Percentiles rank a stretch among this genome's conserved stretches.
These are phyloP conservation scores for Ceratobasidium sp. DNA, from an alignment of 1,284 basidiomycete species.

Conservation along the genomic window DNA sequence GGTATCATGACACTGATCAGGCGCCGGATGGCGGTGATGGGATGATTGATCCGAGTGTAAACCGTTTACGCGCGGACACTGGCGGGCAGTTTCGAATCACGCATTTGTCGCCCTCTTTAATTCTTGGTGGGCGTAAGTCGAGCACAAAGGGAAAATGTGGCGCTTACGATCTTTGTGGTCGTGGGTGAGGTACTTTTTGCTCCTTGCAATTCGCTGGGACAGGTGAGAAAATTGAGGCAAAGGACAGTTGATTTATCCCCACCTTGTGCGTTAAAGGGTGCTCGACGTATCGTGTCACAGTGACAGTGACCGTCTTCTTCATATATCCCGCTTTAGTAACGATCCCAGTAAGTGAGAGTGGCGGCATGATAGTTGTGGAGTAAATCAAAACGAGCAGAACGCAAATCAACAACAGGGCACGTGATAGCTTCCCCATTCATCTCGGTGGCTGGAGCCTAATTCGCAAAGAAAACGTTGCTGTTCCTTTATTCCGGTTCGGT, in stretches of 20 bases:
- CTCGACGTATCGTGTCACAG: conserved; percentile 75
- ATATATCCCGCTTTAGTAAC: conserved; percentile 84
- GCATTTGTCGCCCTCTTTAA: conserved; percentile 75
- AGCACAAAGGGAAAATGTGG: background rate
- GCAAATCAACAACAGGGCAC: background rate
- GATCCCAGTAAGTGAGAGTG: conserved; percentile 76
- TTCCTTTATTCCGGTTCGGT: background rate
- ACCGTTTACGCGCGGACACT: conserved; percentile 79
- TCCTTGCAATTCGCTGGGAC: conserved; percentile 73
- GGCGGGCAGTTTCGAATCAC: conserved; percentile 83
- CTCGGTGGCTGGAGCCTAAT: no score
- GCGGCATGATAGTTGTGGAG: conserved; percentile 68
- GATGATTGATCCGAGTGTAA: conserved; percentile 74
- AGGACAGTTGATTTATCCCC: background rate
- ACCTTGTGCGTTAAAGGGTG: conserved; percentile 80
- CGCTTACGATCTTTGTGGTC: conserved; percentile 74
- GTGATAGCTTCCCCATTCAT: background rate
- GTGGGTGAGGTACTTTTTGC: conserved; percentile 81
- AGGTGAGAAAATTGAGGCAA: conserved; percentile 19
- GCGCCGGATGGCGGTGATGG: conserved; percentile 58
- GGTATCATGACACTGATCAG: background rate
- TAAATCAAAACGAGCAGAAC: background rate
- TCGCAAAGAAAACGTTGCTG: background rate
- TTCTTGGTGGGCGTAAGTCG: conserved; percentile 59
- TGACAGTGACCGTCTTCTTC: conserved; percentile 85